Percentiles rank a stretch among this genome's conserved stretches.
These are phyloP conservation scores for Pythium grandisporangium DNA, from an alignment of 352 stramenopile species.

Conservation along the genomic window DNA sequence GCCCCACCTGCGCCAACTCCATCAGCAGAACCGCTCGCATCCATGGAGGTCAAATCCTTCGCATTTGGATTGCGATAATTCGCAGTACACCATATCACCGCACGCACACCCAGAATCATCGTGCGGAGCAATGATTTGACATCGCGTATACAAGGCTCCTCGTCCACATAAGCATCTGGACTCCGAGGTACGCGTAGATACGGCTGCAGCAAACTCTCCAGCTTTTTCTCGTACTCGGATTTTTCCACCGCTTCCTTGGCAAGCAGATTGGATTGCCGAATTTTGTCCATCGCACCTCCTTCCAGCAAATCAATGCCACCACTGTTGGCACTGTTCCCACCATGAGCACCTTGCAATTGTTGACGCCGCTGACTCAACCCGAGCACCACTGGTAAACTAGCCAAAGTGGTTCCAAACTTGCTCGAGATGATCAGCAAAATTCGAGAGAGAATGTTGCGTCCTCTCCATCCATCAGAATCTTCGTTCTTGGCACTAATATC, in stretches of 20 bases:
- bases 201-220: slow-evolving; percentile 51
- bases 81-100: slow-evolving; percentile 96
- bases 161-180: slow-evolving; percentile 44
- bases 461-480: slow-evolving; percentile 79
- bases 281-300: slow-evolving; percentile 84
- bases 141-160: slow-evolving; percentile 80
- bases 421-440: slow-evolving; percentile 91
- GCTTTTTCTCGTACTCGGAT: slow-evolving; percentile 61
- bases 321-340: slow-evolving; percentile 10
- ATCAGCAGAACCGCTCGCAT: slow-evolving; percentile 27
- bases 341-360: no score
- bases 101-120: slow-evolving; percentile 97
- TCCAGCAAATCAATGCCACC: slow-evolving; percentile 48
- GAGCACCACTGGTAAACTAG: slow-evolving; percentile 59
- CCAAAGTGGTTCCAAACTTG: slow-evolving; percentile 90
- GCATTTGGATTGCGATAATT: slow-evolving; percentile 88
- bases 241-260: slow-evolving; percentile 43
- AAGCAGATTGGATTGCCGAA: slow-evolving; percentile 69
- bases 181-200: slow-evolving; percentile 12
- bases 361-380: slow-evolving; percentile 41
- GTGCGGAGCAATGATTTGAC: slow-evolving; percentile 92
- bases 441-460: slow-evolving; percentile 84
- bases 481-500: slow-evolving; percentile 96
- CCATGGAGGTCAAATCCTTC: slow-evolving; percentile 74
- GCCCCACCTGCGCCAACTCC: neutral